Conservation (phyloP, 352 stramenopile genomes). For the Globisporangium nagaii region DNA sequence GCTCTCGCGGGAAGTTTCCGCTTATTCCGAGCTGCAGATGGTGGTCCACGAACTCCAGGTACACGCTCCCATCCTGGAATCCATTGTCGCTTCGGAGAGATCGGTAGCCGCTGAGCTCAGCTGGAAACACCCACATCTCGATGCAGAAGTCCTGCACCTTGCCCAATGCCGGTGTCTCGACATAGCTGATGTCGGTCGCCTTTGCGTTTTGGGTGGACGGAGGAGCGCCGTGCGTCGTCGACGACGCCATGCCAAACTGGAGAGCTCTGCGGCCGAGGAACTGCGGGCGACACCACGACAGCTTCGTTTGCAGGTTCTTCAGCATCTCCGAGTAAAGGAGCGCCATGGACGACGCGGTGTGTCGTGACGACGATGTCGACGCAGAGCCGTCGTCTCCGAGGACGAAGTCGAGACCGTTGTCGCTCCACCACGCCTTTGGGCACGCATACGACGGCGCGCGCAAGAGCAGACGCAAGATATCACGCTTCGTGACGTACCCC, state of each 20-base stretch:
- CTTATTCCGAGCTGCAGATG: conserved; percentile 65
- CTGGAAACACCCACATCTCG: conserved; percentile 78
- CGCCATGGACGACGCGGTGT: conserved; percentile 73
- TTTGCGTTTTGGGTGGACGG: conserved; percentile 23
- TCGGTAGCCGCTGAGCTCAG: conserved; percentile 53
- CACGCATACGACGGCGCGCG: conserved; percentile 59
- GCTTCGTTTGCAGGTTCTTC: conserved; percentile 48
- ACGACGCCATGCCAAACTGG: conserved; percentile 49
- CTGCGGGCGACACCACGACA: conserved; percentile 31
- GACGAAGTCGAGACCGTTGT: conserved; percentile 33
- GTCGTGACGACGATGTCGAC: conserved; percentile 18
- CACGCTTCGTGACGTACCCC: conserved; percentile 73
- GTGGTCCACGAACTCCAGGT: conserved; percentile 64
- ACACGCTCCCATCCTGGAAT: conserved; percentile 59
- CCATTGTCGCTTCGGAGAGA: conserved; percentile 74
- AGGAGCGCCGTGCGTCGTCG: neutral
- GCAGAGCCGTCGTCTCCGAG: neutral
- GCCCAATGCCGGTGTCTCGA: conserved; percentile 58
- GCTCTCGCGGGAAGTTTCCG: conserved; percentile 66
- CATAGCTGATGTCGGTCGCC: conserved; percentile 52
- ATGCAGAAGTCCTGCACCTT: conserved; percentile 64
- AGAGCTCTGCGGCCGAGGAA: conserved; percentile 46
- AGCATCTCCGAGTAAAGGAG: conserved; percentile 76
- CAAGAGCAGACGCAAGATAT: conserved; percentile 58
- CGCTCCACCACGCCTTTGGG: conserved; percentile 50